Evolutionary conservation across 192 early-diverging fungal genomes (phyloP), one percentile per base, ranked within the genome.

Genomic region (Entophlyctis luteolus): DNA sequence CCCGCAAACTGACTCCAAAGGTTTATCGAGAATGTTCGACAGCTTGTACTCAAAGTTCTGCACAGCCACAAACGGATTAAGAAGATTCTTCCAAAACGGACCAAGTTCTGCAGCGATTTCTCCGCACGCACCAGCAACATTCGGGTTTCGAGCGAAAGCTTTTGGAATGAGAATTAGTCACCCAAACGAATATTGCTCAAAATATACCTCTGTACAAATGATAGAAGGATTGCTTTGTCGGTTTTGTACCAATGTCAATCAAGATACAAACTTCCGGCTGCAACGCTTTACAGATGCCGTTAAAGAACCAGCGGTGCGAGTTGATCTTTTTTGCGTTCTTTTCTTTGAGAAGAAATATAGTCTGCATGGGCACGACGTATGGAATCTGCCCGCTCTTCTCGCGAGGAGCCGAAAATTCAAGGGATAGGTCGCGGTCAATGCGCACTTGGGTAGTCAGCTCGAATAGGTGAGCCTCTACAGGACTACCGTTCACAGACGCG

Each of bases 1-100:
- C 18, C 90, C 90, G 67, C 87, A 87, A 28, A 88, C 78, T 4
- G 83, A 85, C 65, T 91, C 88, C 20, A 89, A 57, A 2, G 89
- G 89, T 58, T 90, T 90, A 55, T 90, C 89, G 33, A 90, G 77
- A 71, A 90, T 90, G 58, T 90, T 90, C 48, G 77, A 78, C 84
- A 89, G 89, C 39, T 88, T 88, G 76, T 87, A 88, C 78, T 97
- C 94, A 80, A 97, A 97, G 73, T 95, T 97, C 63, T 90, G 89
- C 10, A 87, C 77, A 0, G 89, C 89, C 0, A 91, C 87, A 14
- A 91, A 54, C n/a, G 88, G 88, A 54, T 89, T 89, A 36, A 89
- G 6, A 50, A 88, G 45, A 32, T 89, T 88, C 50, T 76, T 77
- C 79, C 80, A 62, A 65, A 84, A 87, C 60, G 75, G 38, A 75